phyloP scores from a whole-genome alignment of 495 filamentous ascomycete species.

The Copromyces sp. region DNA sequence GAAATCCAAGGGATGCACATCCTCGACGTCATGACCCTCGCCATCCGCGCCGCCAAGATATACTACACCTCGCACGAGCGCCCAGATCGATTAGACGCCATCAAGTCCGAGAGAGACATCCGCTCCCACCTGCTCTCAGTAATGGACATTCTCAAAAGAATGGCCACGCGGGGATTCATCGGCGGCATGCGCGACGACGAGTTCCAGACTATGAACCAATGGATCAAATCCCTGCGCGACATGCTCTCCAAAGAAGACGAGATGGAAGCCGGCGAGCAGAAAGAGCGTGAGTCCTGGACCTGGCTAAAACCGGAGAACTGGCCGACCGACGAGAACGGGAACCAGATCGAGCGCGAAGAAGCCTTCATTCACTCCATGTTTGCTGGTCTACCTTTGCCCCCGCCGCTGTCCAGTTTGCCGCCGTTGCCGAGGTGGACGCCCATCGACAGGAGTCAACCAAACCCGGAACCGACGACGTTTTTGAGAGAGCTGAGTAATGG shows the following conservation, averaged over 20 bases:
- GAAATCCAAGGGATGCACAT: slow-evolving; percentile 88
- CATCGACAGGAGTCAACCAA: slow-evolving; percentile 28
- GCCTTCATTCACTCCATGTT: slow-evolving; percentile 65
- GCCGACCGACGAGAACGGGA: slow-evolving; percentile 40
- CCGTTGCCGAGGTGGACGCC: slow-evolving; percentile 63
- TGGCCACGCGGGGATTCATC: slow-evolving; percentile 81
- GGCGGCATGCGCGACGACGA: slow-evolving; percentile 71
- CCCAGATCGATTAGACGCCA: slow-evolving; percentile 69
- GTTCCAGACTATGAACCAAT: slow-evolving; percentile 55
- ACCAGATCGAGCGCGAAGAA: slow-evolving; percentile 67
- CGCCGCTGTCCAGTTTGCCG: slow-evolving; percentile 20
- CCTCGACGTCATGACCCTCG: slow-evolving; percentile 82
- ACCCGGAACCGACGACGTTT: slow-evolving; percentile 56
- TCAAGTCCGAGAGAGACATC: slow-evolving; percentile 75
- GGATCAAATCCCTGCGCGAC: slow-evolving; percentile 65
- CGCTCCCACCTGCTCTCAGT: slow-evolving; percentile 70
- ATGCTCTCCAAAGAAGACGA: slow-evolving; percentile 66
- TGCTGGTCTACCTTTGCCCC: slow-evolving; percentile 20
- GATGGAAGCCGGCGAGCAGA: slow-evolving; percentile 61
- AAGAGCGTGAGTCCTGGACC: slow-evolving; percentile 61
- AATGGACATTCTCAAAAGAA: slow-evolving; percentile 80
- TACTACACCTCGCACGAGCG: slow-evolving; percentile 87
- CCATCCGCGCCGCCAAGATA: slow-evolving; percentile 85
- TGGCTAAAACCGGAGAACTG: slow-evolving; percentile 72
- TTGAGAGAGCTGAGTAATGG: slow-evolving; percentile 66